phyloP scores from a whole-genome alignment of 1,284 basidiomycete species.

The Cystobasidium pallidum region DNA sequence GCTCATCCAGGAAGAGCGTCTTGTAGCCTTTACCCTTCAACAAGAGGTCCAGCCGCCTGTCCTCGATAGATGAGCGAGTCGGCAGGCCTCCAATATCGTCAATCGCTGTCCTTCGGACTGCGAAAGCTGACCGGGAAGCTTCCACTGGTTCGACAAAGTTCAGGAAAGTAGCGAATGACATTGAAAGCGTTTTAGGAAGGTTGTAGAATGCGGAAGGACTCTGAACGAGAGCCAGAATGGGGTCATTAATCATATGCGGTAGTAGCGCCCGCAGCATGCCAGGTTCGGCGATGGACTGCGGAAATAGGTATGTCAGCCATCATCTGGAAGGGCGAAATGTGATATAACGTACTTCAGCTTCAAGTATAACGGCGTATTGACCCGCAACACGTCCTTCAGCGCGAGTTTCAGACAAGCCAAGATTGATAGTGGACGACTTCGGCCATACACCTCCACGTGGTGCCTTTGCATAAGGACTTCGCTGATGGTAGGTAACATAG shows the following conservation, averaged over 20 bases:
- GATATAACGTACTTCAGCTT: constrained; percentile 49
- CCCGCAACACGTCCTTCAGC: constrained; percentile 49
- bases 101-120: constrained; percentile 51
- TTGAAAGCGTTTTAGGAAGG: constrained; percentile 49
- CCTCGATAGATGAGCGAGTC: constrained; percentile 51
- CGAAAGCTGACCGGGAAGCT: constrained; percentile 52
- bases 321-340: not conserved
- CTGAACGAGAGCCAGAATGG: constrained; percentile 50
- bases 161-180: constrained; percentile 49
- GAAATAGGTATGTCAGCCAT: not conserved
- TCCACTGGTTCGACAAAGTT: constrained; percentile 48
- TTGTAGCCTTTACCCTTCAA: constrained; percentile 51
- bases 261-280: constrained; percentile 52
- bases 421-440: constrained; percentile 52
- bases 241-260: constrained; percentile 50
- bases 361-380: constrained; percentile 52
- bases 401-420: constrained; percentile 51
- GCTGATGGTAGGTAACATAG: constrained; percentile 52
- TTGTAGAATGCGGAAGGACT: constrained; percentile 53
- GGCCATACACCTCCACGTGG: constrained; percentile 12
- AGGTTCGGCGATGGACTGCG: constrained; percentile 52
- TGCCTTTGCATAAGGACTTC: constrained; percentile 40
- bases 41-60: constrained; percentile 49
- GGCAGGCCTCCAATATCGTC: constrained; percentile 54
- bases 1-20: constrained; percentile 49